Evolutionary conservation across 176 grass and related monocot species (phyloP).

Genomic region (Otatea glauca): DNA sequence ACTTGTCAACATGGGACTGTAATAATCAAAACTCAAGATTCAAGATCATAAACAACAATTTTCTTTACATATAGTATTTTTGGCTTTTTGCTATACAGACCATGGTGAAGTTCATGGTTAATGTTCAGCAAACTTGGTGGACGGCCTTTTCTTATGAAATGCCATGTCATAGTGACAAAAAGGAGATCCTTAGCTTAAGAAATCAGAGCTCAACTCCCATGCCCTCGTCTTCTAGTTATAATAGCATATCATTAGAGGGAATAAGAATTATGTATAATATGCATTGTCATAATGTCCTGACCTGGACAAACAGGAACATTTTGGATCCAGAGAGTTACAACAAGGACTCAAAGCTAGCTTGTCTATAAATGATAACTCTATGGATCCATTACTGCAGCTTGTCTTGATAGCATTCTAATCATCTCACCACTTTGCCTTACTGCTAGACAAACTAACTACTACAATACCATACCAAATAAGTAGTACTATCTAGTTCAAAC

Average conservation of each 20-base stretch:
- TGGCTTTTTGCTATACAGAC: not conserved
- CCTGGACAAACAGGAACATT: slow-evolving; percentile 25
- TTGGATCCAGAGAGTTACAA: slow-evolving; percentile 27
- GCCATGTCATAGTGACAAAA: not conserved
- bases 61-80: not conserved
- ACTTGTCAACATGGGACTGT: not conserved
- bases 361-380: slow-evolving; percentile 1
- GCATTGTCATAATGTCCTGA: slow-evolving; percentile 17
- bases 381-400: slow-evolving; percentile 9
- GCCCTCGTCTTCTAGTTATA: not conserved
- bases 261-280: slow-evolving; percentile 4
- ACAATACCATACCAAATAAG: slow-evolving; percentile 3
- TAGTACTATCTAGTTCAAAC: slow-evolving; percentile 5
- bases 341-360: slow-evolving; percentile 31
- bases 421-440: slow-evolving; percentile 14
- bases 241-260: not conserved
- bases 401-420: slow-evolving; percentile 15
- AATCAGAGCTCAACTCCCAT: not conserved
- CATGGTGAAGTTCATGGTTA: not conserved
- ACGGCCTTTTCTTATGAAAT: not conserved
- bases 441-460: not conserved
- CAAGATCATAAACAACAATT: not conserved
- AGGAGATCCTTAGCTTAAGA: not conserved
- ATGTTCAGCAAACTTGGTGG: not conserved
- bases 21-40: slow-evolving; percentile 1